Evolutionary conservation across 192 early-diverging fungal species (phyloP), one percentile per base, ranked within the genome.

Genomic region (Mortierella claussenii): DNA sequence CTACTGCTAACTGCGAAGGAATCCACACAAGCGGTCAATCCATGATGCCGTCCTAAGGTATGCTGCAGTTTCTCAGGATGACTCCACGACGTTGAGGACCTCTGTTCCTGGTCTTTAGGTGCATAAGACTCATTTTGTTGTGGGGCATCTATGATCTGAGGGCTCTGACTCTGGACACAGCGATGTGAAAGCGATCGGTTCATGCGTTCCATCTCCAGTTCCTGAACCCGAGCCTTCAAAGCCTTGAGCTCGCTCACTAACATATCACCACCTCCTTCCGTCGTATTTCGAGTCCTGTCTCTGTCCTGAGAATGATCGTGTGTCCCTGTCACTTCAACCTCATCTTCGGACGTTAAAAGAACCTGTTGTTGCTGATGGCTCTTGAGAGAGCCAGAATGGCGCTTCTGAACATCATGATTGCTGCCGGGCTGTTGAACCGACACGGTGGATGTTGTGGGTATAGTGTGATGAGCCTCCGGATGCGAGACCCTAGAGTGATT

Each of bases 191-290:
- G 51, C 23, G 73, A 76, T 2, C 73, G 63, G 47, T 67, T 62
- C 53, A 67, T 67, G 9, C 73, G 63, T 27, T 76, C 73, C 73
- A 63, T 57, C 27, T 76, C 73, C 9, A 76, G 59, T 30, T 76
- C 73, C 20, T 76, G 64, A 3, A 76, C 65, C 1, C 73, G 63
- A 0, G 73, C 65, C 27, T 76, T 76, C 12, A 76, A 45, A 9
- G 73, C 63, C 40, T 67, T 76, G 62, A 76, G 51, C 45, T 76
- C 73, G 40, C 65, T 66, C 63, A 59, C 51, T 1, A 76, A 21
- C 13, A 62, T 20, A 2, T 51, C 64, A 23, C 69, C 55, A 24
- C 42, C 49, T 7, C 8, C 37, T 26, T 66, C 73, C 1, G 58
- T 30, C 21, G 58, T 47, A 36, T 51, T 47, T 24, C 58, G 63